Base-by-base conservation (phyloP, 2,329 filamentous ascomycete genomes). In the Talaromyces sp. region DNA sequence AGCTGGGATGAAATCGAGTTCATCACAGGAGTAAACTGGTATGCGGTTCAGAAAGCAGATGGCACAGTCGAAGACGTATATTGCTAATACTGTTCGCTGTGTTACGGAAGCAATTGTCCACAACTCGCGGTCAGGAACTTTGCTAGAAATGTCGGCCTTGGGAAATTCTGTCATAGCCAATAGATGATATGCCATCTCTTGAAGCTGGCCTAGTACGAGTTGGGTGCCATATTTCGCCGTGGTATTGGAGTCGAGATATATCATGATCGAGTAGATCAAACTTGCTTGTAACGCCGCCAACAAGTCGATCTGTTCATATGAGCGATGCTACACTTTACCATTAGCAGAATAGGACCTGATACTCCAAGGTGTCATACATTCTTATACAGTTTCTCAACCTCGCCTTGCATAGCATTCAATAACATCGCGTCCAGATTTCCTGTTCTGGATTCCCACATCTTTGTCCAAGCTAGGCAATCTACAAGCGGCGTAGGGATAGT, bases 301-400 rank as follows among this genome's bases (percentile, higher is more conserved):
- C 45, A 50, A 50, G 3, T 50, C 45, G 45, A 50, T 14, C 45
- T 50, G 45, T 50, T 50, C 45, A 50, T 50, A 50, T 50, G 45
- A 9, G 45, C 45, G 45, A 50, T 50, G 24, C 45, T 50, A 50
- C 45, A 14, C 45, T 50, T 50, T 50, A n/a, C n/a, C 4, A 50
- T 50, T 50, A 50, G 45, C 45, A 50, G 45, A 50, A 50, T 50
- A 50, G 45, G 45, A 50, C 45, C 45, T 50, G 45, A 50, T 50
- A 50, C 45, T 50, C 45, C 45, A 50, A 2, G 11, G 45, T 50
- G 45, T 27, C 45, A 50, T 50, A 50, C 45, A 50, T 50, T 50
- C 45, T 50, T 50, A 50, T 50, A 50, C 45, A 50, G 45, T 14
- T 14, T 50, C 45, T 50, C 45, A 50, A 50, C 45, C 45, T 50